Evolutionary conservation across 164 flowering plant genomes (phyloP).

Genomic region (Vitis cinerea): DNA sequence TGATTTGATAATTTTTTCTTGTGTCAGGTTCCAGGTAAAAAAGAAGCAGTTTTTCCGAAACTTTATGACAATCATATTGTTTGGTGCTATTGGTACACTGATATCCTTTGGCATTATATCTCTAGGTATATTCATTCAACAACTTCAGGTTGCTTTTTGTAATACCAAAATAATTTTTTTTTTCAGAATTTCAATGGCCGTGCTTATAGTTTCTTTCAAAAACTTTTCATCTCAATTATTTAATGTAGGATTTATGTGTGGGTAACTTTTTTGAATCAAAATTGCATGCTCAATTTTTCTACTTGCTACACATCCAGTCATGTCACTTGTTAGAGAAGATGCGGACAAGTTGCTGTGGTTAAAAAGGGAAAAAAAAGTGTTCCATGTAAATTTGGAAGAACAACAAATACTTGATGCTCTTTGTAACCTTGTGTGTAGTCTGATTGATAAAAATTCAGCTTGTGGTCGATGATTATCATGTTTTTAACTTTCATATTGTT

Average conservation of each 20-base stretch:
- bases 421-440: not conserved
- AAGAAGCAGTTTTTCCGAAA: constrained; percentile 40
- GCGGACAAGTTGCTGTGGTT: not conserved
- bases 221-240: no score
- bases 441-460: constrained; percentile 1
- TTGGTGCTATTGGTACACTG: constrained; percentile 38
- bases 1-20: constrained; percentile 3
- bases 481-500: constrained; percentile 6
- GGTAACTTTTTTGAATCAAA: not conserved
- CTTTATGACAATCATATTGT: constrained; percentile 31
- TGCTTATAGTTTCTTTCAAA: no score
- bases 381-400: not conserved
- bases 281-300: not conserved
- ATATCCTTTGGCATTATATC: constrained; percentile 35
- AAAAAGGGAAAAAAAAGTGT: not conserved
- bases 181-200: not conserved
- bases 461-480: not conserved
- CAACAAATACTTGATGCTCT: not conserved
- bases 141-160: not conserved
- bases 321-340: not conserved
- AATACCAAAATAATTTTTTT: not conserved
- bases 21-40: constrained; percentile 39
- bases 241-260: not conserved
- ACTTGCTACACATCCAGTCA: not conserved
- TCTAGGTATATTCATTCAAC: constrained; percentile 21